These are phyloP conservation scores for Akebia trifoliata DNA, from an alignment of 164 flowering plant species.

Conservation along the genomic window DNA sequence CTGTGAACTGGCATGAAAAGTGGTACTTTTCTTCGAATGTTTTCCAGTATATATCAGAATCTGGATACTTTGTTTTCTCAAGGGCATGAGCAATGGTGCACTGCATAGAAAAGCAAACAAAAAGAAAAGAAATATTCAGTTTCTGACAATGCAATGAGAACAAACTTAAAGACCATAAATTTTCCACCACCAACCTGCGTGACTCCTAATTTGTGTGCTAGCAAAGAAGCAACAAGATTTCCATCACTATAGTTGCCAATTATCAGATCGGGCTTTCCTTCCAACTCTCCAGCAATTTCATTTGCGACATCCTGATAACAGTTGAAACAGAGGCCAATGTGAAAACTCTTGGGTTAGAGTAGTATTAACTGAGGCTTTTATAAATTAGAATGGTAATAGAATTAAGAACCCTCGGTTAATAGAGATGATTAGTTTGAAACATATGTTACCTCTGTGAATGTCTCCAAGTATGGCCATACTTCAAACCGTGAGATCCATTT, in stretches of 20 bases:
- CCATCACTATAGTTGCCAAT: slow-evolving; percentile 99
- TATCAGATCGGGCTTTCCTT: slow-evolving; percentile 87
- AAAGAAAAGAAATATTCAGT: background rate
- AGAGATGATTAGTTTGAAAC: background rate
- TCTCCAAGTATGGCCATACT: slow-evolving; percentile 99
- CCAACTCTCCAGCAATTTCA: slow-evolving; percentile 74
- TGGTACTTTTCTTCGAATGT: slow-evolving; percentile 91
- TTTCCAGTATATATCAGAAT: slow-evolving; percentile 92
- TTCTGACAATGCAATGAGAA: background rate
- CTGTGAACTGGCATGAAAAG: slow-evolving; percentile 96
- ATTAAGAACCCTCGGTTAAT: background rate
- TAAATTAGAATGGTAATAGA: too few relatives aligned
- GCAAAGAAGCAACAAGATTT: slow-evolving; percentile 87
- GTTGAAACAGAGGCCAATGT: too few relatives aligned
- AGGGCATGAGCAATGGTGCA: slow-evolving; percentile 99
- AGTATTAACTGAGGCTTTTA: too few relatives aligned
- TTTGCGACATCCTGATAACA: slow-evolving; percentile 71
- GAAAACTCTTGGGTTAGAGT: too few relatives aligned
- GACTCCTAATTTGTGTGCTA: slow-evolving; percentile 85
- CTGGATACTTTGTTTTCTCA: slow-evolving; percentile 95
- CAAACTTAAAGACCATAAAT: too few relatives aligned
- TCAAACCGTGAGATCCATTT: slow-evolving; percentile 97
- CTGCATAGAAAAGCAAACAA: slow-evolving; percentile 30
- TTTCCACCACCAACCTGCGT: slow-evolving; percentile 92
- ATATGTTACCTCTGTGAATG: slow-evolving; percentile 70